Percentiles rank a stretch among this genome's conserved stretches.
These are phyloP conservation scores for Rhodotorula graminis DNA, from an alignment of 768 basidiomycete species.

Conservation along the genomic window DNA sequence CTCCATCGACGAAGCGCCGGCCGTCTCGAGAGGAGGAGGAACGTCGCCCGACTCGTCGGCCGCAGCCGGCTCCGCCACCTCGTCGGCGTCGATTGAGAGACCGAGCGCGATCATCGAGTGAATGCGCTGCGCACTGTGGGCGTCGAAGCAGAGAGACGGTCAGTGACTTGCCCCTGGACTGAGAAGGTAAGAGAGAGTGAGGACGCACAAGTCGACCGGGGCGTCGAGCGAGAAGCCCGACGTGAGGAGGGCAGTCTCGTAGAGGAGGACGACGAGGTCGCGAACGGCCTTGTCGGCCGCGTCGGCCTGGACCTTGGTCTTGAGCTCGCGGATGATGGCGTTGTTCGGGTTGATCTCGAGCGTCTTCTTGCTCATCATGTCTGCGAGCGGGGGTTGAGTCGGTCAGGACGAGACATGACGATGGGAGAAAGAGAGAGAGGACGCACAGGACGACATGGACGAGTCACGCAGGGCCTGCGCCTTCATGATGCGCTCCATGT, in stretches of 20 bases:
- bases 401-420: not conserved
- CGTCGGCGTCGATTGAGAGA: slow-evolving; percentile 82
- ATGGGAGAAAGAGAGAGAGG: not conserved
- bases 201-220: slow-evolving; percentile 66
- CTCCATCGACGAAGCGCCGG: slow-evolving; percentile 84
- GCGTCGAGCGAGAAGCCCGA: slow-evolving; percentile 94
- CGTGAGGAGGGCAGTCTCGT: slow-evolving; percentile 92
- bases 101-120: slow-evolving; percentile 85
- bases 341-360: slow-evolving; percentile 90
- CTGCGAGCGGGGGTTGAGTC: not conserved
- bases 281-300: slow-evolving; percentile 64
- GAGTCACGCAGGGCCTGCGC: slow-evolving; percentile 94
- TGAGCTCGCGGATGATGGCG: slow-evolving; percentile 92
- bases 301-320: slow-evolving; percentile 90
- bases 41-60: slow-evolving; percentile 49
- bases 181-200: not conserved
- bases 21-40: slow-evolving; percentile 48
- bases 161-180: not conserved
- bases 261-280: slow-evolving; percentile 90
- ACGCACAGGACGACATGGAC: slow-evolving; percentile 78
- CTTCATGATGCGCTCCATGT: slow-evolving; percentile 99
- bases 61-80: slow-evolving; percentile 54
- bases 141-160: too few species aligned
- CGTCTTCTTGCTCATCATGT: slow-evolving; percentile 93
- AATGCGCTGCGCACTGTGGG: slow-evolving; percentile 69